Evolutionary conservation across 805 yeast species (phyloP), one percentile per base, ranked within the genome.

Genomic region (Ogataea pilisensis): DNA sequence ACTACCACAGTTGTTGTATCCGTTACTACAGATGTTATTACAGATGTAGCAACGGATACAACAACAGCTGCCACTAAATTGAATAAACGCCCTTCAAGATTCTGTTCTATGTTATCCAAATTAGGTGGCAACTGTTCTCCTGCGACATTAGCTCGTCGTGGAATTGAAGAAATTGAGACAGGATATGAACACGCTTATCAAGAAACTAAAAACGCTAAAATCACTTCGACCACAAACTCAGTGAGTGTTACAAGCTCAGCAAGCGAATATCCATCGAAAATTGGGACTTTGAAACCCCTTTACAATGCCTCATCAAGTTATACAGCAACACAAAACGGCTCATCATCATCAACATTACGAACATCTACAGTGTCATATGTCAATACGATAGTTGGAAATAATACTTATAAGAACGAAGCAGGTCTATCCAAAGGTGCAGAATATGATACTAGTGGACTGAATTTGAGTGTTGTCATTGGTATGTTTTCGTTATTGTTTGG

Each of bases 71-170:
- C 42, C 32, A 45, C 51, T 3, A 22, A 35, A 29, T 26, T 46
- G 20, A 45, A 39, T 22, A 49, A 50, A 31, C 41, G 46, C 33
- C 48, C 52, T 2, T 48, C 54, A 3, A 38, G 54, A 18, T 48
- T 48, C 34, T 50, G 52, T 27, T 42, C 49, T 8, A 43, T 50
- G 27, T 32, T 48, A 36, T 41, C 49, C 18, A 40, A 50, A 13
- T 26, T 50, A 24, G 54, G 52, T 8, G 51, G 42, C 4, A 46
- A 42, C 12, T 50, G 52, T 36, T 50, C 54, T 18, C 32, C 43
- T 20, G 16, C 43, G 17, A 40, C 33, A 8, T 34, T 49, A 35
- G 35, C 26, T 12, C 42, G 29, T 20, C 43, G 51, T 31, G 47
- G 37, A 5, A 39, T 31, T 13, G 19, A 16, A 4, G 47, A 38